Evolutionary conservation across 495 filamentous ascomycete genomes (phyloP), one percentile per base, ranked within the genome.

Genomic region (Penicillium dipodomyicola): DNA sequence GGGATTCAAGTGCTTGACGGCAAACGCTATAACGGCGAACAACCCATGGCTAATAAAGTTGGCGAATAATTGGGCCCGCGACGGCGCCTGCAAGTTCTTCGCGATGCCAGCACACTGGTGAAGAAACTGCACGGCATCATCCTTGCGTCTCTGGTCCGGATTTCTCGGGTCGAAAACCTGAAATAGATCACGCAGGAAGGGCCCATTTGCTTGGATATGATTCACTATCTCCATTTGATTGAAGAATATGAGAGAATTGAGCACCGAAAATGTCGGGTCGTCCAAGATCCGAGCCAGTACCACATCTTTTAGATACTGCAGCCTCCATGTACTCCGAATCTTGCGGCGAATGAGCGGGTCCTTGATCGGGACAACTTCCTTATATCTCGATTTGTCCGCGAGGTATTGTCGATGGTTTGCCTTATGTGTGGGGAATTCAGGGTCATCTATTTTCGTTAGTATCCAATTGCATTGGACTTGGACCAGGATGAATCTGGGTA

Each of bases 281-380:
- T 98, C 94, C 40, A 98, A 80, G 56, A 97, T 97, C 46, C 94
- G 86, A 23, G 94, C 94, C 41, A 98, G 81, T 5, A 98, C 94
- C 49, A 98, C 94, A 63, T 98, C 94, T 71, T 97, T 98, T n/a
- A 98, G 78, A 68, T 98, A 98, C 65, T 96, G 94, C 19, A 98
- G 74, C 49, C 94, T 90, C 77, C 95, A 98, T 2, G 94, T 97
- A 69, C 88, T 87, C 62, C 96, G 92, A 35, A 98, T 98, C 78
- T 97, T 97, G 64, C 84, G 87, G 60, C 84, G 84, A 56, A 97
- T 89, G 15, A 82, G 69, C 12, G 82, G 77, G 54, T 96, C 90
- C 61, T 90, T 86, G 56, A 97, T 96, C 42, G 82, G 88, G 10
- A 98, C 92, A 22, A 98, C 95, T 77, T 98, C 94, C 72, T 96